These are phyloP conservation scores for Aureobasidium sp. DNA, from an alignment of 2,329 filamentous ascomycete species.

Conservation along the genomic window DNA sequence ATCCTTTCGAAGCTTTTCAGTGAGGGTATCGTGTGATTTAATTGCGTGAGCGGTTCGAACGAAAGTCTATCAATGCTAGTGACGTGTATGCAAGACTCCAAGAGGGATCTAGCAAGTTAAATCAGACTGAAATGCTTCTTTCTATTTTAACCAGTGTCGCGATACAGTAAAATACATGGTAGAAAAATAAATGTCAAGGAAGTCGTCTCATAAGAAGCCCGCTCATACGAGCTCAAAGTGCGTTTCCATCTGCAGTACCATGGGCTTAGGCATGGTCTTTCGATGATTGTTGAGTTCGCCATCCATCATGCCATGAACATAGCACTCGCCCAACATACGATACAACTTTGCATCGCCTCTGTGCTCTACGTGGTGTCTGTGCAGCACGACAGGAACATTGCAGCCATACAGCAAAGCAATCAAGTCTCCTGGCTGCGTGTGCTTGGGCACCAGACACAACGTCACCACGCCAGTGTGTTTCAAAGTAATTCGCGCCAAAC, in stretches of 20 bases:
- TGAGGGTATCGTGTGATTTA: too few relatives aligned
- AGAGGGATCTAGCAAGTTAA: too few relatives aligned
- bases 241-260: background rate
- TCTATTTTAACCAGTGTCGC: too few relatives aligned
- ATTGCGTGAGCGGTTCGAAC: too few relatives aligned
- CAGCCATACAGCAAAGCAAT: conserved; percentile 9
- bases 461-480: background rate
- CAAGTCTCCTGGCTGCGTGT: background rate
- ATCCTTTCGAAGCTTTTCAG: too few relatives aligned
- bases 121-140: too few relatives aligned
- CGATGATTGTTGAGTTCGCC: conserved; percentile 21
- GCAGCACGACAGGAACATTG: conserved; percentile 4
- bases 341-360: background rate
- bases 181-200: too few relatives aligned
- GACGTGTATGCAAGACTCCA: too few relatives aligned
- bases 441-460: conserved; percentile 1
- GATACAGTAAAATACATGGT: too few relatives aligned
- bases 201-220: background rate
- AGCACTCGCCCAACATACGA: conserved; percentile 24
- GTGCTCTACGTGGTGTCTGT: background rate
- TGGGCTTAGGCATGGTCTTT: background rate
- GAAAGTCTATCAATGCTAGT: too few relatives aligned
- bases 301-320: conserved; percentile 29
- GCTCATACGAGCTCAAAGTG: background rate
- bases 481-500: background rate